phyloP scores from a whole-genome alignment of 176 grass and related monocot species.

The Saccharum spontaneum region DNA sequence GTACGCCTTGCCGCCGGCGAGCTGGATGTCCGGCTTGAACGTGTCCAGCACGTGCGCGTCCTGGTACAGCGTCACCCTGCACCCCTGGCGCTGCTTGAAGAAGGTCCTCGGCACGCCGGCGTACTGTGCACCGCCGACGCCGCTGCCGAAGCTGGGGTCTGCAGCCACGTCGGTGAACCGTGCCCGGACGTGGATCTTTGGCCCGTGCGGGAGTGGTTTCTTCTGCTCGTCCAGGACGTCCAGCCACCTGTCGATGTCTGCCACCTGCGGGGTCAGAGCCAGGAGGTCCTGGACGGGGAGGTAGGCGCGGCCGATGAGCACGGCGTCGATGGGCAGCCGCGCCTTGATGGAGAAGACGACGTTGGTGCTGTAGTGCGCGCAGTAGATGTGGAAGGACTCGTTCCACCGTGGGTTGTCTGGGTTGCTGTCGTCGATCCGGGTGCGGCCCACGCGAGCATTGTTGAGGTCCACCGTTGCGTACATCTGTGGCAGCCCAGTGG shows the following conservation, averaged over 20 bases:
- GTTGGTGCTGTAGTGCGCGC: too few species aligned
- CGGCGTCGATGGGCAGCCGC: too few species aligned
- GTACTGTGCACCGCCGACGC: not conserved
- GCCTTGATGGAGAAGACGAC: too few species aligned
- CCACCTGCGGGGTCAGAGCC: not conserved
- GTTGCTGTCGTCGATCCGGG: too few species aligned
- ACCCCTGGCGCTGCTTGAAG: not conserved
- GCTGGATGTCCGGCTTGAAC: not conserved
- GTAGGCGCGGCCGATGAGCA: too few species aligned
- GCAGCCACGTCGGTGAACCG: not conserved
- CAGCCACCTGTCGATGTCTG: not conserved
- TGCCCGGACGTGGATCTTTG: not conserved
- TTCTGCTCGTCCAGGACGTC: not conserved
- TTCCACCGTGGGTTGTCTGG: too few species aligned
- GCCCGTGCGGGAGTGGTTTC: not conserved
- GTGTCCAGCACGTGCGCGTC: not conserved
- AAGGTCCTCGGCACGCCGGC: not conserved
- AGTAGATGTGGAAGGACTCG: too few species aligned
- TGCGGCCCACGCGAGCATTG: too few species aligned
- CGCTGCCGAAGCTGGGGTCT: not conserved
- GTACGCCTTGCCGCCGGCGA: not conserved
- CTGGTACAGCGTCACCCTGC: not conserved
- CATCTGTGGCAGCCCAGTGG: not conserved
- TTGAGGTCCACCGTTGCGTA: too few species aligned
- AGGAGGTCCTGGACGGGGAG: not conserved